Conservation (phyloP, 2,329 filamentous ascomycete species). For the Scedosporium aurantiacum region DNA sequence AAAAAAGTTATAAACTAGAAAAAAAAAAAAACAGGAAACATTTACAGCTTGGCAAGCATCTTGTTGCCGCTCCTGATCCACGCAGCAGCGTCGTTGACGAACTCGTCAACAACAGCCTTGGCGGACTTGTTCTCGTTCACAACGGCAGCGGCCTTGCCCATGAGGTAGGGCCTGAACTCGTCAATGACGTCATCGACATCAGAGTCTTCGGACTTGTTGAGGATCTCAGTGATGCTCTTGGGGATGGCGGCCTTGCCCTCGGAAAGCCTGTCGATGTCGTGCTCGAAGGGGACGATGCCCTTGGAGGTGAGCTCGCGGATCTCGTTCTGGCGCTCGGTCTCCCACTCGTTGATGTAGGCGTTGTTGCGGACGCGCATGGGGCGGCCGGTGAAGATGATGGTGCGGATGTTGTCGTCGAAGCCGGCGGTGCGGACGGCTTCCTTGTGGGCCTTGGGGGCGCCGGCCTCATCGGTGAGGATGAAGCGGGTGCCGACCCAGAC, state of each 20-base stretch:
- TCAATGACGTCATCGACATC: conserved; percentile 81
- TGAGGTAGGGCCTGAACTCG: conserved; percentile 80
- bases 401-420: conserved; percentile 93
- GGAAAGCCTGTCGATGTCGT: conserved; percentile 76
- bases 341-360: conserved; percentile 91
- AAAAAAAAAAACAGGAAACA: neutral
- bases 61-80: conserved; percentile 59
- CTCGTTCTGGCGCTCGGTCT: conserved; percentile 78
- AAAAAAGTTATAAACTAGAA: too few relatives aligned
- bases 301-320: conserved; percentile 85
- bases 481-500: conserved; percentile 98
- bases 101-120: conserved; percentile 88
- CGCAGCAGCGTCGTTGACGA: conserved; percentile 70
- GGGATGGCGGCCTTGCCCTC: conserved; percentile 41
- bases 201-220: conserved; percentile 52
- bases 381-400: conserved; percentile 96
- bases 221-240: conserved; percentile 53
- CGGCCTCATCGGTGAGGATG: conserved; percentile 86
- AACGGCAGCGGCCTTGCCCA: conserved; percentile 94
- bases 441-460: conserved; percentile 86
- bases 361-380: conserved; percentile 90
- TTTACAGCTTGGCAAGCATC: conserved; percentile 60
- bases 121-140: conserved; percentile 87
- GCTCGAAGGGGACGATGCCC: conserved; percentile 87
- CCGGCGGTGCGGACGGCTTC: conserved; percentile 84